Percentiles rank a stretch among this genome's conserved stretches.
phyloP scores from a whole-genome alignment of 768 basidiomycete genomes.

The Psilocybe cubensis region DNA sequence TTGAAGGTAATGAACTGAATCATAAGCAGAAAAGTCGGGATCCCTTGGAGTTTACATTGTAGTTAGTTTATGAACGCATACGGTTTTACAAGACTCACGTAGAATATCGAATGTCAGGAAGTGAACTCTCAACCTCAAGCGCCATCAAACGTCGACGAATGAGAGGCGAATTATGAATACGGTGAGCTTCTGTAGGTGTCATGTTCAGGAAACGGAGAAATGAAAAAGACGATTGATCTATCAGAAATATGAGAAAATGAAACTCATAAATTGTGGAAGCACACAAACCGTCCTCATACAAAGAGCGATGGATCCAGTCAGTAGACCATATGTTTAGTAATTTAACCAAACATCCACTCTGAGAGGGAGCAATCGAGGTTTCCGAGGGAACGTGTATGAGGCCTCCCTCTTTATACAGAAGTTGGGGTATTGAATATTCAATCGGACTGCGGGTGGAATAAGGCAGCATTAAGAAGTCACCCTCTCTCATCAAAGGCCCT shows the following conservation, averaged over 20 bases:
- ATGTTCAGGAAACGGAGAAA: conserved; percentile 75
- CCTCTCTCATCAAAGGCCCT: conserved; percentile 83
- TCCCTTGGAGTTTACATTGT: conserved; percentile 46
- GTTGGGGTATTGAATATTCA: conserved; percentile 70
- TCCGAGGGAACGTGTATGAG: conserved; percentile 67
- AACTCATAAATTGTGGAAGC: neutral
- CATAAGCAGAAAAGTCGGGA: conserved; percentile 49
- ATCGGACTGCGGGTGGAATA: conserved; percentile 92
- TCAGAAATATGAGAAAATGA: neutral
- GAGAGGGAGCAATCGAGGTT: conserved; percentile 46
- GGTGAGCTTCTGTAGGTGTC: conserved; percentile 67
- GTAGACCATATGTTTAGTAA: conserved; percentile 92
- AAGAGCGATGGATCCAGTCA: conserved; percentile 75
- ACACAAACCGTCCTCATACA: conserved; percentile 63
- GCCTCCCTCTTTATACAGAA: conserved; percentile 81
- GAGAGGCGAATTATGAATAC: conserved; percentile 60
- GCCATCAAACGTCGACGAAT: conserved; percentile 58
- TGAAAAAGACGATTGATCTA: conserved; percentile 64
- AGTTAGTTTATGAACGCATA: neutral
- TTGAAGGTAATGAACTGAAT: conserved; percentile 33
- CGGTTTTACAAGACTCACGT: conserved; percentile 35
- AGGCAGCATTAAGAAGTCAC: conserved; percentile 79
- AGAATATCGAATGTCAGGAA: conserved; percentile 44
- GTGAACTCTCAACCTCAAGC: conserved; percentile 44
- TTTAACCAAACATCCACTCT: conserved; percentile 59